Evolutionary conservation across 805 yeast genomes (phyloP).

Genomic region (Pichia nakasei): DNA sequence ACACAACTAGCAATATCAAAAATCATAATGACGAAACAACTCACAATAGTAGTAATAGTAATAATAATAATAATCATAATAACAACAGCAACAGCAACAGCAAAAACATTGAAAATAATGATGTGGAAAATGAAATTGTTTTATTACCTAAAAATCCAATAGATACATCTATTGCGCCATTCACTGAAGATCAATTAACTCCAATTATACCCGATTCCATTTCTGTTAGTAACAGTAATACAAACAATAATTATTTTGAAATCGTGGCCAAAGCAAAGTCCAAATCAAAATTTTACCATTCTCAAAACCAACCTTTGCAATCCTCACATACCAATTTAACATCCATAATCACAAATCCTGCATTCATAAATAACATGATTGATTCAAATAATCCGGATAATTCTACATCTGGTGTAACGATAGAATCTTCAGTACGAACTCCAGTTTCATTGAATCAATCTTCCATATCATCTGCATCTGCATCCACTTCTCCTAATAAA

Average conservation of each 20-base stretch:
- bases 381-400: not conserved
- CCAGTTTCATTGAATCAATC: not conserved
- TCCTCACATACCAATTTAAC: not conserved
- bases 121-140: conserved; percentile 10
- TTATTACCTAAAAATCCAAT: conserved; percentile 21
- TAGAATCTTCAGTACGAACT: not conserved
- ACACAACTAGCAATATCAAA: no score
- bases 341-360: not conserved
- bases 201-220: conserved; percentile 16
- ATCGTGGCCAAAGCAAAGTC: not conserved
- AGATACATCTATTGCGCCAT: conserved; percentile 22
- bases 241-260: not conserved
- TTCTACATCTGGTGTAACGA: not conserved
- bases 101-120: not conserved
- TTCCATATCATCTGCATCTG: not conserved
- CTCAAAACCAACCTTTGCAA: not conserved
- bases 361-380: not conserved
- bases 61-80: not conserved
- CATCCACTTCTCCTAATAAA: not conserved
- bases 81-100: not conserved
- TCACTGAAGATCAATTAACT: conserved; percentile 21
- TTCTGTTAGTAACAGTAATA: conserved; percentile 3
- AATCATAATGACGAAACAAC: no score
- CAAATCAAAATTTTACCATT: not conserved
- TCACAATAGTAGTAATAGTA: not conserved